Conservation (phyloP, 2,329 filamentous ascomycete genomes). For the Trichoderma cornu-damae region DNA sequence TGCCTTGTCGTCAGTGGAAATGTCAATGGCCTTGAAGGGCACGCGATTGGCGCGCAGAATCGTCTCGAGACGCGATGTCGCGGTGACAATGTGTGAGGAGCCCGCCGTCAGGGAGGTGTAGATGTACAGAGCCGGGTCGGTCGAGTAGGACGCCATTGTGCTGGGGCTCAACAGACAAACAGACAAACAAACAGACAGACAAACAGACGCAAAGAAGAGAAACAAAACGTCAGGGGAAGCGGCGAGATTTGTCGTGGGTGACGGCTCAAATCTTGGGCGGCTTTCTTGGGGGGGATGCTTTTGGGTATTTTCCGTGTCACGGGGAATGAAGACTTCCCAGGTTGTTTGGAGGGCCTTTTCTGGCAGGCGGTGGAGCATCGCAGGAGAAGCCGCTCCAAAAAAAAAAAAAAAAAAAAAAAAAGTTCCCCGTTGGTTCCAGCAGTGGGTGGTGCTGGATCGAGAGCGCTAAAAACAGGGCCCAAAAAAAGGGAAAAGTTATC, state of each 20-base stretch:
- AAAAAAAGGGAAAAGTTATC: too few species aligned
- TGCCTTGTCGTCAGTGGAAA: constrained; percentile 83
- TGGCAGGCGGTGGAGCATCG: background rate
- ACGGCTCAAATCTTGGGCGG: background rate
- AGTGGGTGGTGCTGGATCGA: background rate
- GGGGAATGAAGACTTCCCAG: too few species aligned
- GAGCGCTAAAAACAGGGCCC: background rate
- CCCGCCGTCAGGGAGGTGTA: constrained; percentile 95
- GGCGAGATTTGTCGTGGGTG: constrained; percentile 3
- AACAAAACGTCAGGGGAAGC: background rate
- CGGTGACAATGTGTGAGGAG: constrained; percentile 92
- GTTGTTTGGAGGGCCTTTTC: too few species aligned
- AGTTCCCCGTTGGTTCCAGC: too few species aligned
- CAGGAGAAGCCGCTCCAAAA: constrained; percentile 15
- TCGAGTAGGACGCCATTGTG: constrained; percentile 44
- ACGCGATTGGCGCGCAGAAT: constrained; percentile 94
- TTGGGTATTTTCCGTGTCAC: background rate
- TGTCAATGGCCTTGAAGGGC: constrained; percentile 86
- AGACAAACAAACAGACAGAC: too few species aligned
- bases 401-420: too few species aligned
- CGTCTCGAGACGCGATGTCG: constrained; percentile 90
- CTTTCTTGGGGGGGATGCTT: background rate
- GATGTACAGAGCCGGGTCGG: constrained; percentile 76
- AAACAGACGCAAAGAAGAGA: background rate
- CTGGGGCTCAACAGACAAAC: background rate